Base-by-base conservation (phyloP, 371 early-diverging fungal genomes). In the Haplosporangium sp. region DNA sequence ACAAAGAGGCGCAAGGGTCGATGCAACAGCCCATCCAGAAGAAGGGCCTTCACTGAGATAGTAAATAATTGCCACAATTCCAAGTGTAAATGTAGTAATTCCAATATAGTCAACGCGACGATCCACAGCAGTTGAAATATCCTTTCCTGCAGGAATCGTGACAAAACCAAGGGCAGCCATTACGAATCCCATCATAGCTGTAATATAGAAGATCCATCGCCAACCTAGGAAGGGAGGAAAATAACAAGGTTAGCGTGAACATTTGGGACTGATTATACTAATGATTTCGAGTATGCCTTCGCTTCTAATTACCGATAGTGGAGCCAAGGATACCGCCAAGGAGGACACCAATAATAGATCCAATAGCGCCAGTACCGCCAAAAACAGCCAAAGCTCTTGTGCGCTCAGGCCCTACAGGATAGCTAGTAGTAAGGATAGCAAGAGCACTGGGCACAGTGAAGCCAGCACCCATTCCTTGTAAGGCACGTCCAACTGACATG, bases 401-500 rank as follows among this genome's bases (percentile, higher is more conserved):
- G 13, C 74, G 50, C 55, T 67, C 64, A 44, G 69, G 69, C 8
- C 69, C 69, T 0, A 35, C 65, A 35, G 69, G 74, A 44, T 63
- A 64, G 0, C 61, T 77, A 11, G 77, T 81, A 9, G 77, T 81
- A 17, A 84, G 61, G 4, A 83, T 63, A 8, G 67, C 65, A 9
- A 81, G 61, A 0, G 71, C 52, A 15, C 74, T 66, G 9, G 84
- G 81, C 27, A 82, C 63, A 9, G 83, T 68, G 60, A 85, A 73
- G 4, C 72, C 84, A 0, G 85, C 85, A 47, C 85, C 85, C 53
- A 86, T 61, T 6, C 86, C 85, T 67, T 85, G 83, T 11, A 86
- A 39, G 7, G 83, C 85, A 15, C 85, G 83, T 19, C 75, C 67
- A 4, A 85, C 68, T 3, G 79, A 72, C 63, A 85, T 77, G 7